Evolutionary conservation across 192 early-diverging fungal species (phyloP), one percentile per base, ranked within the genome.

Genomic region (Glomus cerebriforme): DNA sequence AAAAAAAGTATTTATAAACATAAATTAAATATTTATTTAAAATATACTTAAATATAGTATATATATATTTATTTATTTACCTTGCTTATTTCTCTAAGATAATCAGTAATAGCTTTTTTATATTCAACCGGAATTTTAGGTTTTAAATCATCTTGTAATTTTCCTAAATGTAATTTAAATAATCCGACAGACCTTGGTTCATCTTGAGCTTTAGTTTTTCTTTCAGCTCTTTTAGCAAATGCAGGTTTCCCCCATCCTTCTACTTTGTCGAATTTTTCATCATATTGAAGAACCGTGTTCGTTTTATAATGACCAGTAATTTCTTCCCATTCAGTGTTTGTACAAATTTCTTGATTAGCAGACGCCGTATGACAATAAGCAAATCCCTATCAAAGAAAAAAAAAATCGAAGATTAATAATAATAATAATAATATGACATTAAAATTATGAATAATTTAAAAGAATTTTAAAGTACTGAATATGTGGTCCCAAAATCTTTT

Each of bases 101-200:
- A 75, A 37, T 75, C 59, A 7, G 19, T 13, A 35, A 75, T 75
- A 15, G 31, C 73, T 2, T 22, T 59, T 24, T 75, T n/a, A 75
- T 32, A 75, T 7, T 37, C 17, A 6, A n/a, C 17, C 2, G 73
- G 58, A 27, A 75, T 22, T 59, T 75, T 75, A 22, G 73, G 31
- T 35, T 59, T 75, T 37, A 60, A 17, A 27, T 59, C n/a, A 12
- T 75, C 59, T 7, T 29, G 29, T 10, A 24, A 22, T 22, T 74
- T 39, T 10, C 32, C 54, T 37, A 75, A 75, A 62, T 63, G 62
- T 15, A 63, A 63, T 63, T 63, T 63, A 29, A 63, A 63, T 29
- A 63, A 26, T 10, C 19, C 62, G 3, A 29, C 10, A 12, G 27
- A 13, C 27, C 13, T 29, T 4, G 3, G n/a, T 29, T 63, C 27